Evolutionary conservation across 768 basidiomycete species (phyloP).

Genomic region (Scleroderma bovista): DNA sequence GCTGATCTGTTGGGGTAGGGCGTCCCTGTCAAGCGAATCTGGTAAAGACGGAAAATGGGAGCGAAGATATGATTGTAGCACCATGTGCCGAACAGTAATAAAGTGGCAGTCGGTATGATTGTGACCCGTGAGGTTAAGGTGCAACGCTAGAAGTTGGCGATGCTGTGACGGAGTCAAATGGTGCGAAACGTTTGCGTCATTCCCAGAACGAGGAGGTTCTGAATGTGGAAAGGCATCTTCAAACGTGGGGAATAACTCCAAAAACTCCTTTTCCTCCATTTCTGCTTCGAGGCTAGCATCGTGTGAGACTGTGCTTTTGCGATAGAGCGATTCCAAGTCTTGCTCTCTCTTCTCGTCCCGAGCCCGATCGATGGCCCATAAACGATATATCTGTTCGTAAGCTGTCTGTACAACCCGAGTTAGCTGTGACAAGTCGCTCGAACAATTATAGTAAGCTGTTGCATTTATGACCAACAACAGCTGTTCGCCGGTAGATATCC

Average conservation of each 20-base stretch:
- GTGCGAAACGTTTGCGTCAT: slow-evolving; percentile 17
- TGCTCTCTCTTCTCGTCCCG: slow-evolving; percentile 59
- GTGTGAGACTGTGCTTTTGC: slow-evolving; percentile 49
- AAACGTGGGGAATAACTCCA: slow-evolving; percentile 80
- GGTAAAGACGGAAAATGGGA: slow-evolving; percentile 27
- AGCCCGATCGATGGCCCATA: slow-evolving; percentile 81
- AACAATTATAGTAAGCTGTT: slow-evolving; percentile 18
- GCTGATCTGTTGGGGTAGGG: slow-evolving; percentile 47
- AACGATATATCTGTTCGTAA: slow-evolving; percentile 67
- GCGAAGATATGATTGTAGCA: slow-evolving; percentile 31
- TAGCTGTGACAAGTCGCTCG: background rate
- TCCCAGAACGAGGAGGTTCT: background rate
- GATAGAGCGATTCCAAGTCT: slow-evolving; percentile 73
- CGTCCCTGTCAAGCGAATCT: slow-evolving; percentile 44
- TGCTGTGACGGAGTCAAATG: slow-evolving; percentile 23
- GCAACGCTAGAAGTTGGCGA: slow-evolving; percentile 40
- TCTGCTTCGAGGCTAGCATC: slow-evolving; percentile 62
- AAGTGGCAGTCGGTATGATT: slow-evolving; percentile 19
- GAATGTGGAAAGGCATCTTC: slow-evolving; percentile 46
- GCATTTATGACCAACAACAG: slow-evolving; percentile 44
- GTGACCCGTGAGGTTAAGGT: slow-evolving; percentile 38
- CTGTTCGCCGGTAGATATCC: slow-evolving; percentile 22
- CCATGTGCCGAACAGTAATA: slow-evolving; percentile 26
- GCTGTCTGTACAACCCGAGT: slow-evolving; percentile 34
- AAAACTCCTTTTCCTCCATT: slow-evolving; percentile 77